Percentiles rank a stretch among this genome's conserved stretches.
These are phyloP conservation scores for Phytopythium boreale DNA, from an alignment of 352 stramenopile genomes.

Conservation along the genomic window DNA sequence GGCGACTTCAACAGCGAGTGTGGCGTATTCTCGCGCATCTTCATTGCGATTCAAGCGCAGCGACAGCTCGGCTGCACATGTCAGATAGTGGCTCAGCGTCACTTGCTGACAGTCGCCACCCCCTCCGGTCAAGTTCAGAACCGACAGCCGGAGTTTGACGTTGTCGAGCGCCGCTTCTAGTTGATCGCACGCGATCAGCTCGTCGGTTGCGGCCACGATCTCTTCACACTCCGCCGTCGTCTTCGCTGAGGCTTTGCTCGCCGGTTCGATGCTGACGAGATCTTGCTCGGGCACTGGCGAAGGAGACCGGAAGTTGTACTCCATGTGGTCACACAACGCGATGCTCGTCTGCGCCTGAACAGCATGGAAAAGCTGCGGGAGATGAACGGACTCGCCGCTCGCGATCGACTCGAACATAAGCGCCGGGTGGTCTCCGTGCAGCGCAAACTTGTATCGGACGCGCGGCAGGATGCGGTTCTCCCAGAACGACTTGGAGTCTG, in stretches of 20 bases:
- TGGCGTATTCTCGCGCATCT: conserved; percentile 13
- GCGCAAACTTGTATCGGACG: conserved; percentile 37
- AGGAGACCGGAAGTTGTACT: conserved; percentile 32
- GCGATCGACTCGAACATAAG: conserved; percentile 26
- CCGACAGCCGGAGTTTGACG: conserved; percentile 42
- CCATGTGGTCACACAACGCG: conserved; percentile 22
- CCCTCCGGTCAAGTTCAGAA: conserved; percentile 20
- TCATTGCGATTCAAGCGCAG: conserved; percentile 6
- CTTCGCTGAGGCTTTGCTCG: conserved; percentile 18
- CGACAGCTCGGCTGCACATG: conserved; percentile 34
- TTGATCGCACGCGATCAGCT: conserved; percentile 16
- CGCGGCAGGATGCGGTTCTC: conserved; percentile 48
- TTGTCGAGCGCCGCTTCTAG: conserved; percentile 23
- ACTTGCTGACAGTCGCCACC: neutral
- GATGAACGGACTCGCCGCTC: conserved; percentile 42
- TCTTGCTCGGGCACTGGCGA: conserved; percentile 22
- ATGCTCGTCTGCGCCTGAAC: conserved; percentile 37
- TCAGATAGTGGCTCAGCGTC: conserved; percentile 35
- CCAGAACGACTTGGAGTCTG: conserved; percentile 42
- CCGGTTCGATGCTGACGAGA: conserved; percentile 15
- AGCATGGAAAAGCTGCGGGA: conserved; percentile 48
- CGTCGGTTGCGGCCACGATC: conserved; percentile 19
- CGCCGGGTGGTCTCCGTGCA: conserved; percentile 2
- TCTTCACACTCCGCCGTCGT: conserved; percentile 26
- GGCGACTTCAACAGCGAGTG: conserved; percentile 35